phyloP scores from a whole-genome alignment of 116 monocot genomes.

The Papilionanthe hybrid region DNA sequence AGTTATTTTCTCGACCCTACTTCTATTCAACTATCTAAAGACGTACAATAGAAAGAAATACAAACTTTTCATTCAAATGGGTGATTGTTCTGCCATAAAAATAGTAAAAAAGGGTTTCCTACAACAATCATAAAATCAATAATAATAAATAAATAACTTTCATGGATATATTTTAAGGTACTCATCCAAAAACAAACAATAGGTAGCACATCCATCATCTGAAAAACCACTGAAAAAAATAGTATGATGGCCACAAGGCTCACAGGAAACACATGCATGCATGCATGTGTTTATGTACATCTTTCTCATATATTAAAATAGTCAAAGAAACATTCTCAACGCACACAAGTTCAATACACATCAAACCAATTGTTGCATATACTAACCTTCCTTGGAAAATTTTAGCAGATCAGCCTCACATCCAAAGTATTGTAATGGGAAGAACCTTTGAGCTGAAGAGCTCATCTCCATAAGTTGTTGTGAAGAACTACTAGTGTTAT shows the following conservation, averaged over 20 bases:
- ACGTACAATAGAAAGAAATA: no score
- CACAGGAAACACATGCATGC: not conserved
- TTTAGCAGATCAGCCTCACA: constrained; percentile 28
- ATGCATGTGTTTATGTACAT: not conserved
- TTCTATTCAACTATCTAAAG: no score
- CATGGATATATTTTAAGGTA: not conserved
- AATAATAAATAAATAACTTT: not conserved
- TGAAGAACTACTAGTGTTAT: not conserved
- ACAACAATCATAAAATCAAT: not conserved
- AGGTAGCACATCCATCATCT: not conserved
- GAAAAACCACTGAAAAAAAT: not conserved
- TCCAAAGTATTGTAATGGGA: constrained; percentile 23
- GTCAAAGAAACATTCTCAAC: not conserved
- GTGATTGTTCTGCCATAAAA: no score
- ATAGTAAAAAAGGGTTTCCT: no score
- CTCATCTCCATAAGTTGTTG: constrained; percentile 24
- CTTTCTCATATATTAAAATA: not conserved
- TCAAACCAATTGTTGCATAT: not conserved
- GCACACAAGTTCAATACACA: not conserved
- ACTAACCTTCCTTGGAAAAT: constrained; percentile 18
- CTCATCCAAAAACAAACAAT: not conserved
- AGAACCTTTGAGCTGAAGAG: constrained; percentile 11
- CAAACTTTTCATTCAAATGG: no score
- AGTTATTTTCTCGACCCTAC: no score
- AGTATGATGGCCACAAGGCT: not conserved